phyloP scores from a whole-genome alignment of 805 yeast genomes.

The Saturnispora halmiae region DNA sequence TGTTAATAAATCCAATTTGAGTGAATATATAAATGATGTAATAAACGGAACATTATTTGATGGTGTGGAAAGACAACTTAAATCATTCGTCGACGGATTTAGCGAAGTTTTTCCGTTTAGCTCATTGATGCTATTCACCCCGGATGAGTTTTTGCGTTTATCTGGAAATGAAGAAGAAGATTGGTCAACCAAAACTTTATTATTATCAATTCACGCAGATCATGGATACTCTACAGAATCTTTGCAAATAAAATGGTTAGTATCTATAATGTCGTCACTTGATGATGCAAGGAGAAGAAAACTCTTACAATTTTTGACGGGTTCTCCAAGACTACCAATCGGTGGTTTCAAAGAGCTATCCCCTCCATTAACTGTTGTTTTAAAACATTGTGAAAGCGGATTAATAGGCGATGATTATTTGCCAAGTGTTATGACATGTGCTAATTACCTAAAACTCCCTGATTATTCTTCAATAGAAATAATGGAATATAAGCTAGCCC shows the following conservation, averaged over 20 bases:
- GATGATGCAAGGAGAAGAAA: slow-evolving; percentile 47
- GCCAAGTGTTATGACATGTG: slow-evolving; percentile 98
- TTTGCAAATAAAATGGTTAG: slow-evolving; percentile 45
- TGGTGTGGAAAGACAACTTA: slow-evolving; percentile 59
- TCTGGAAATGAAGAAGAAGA: slow-evolving; percentile 81
- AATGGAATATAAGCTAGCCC: slow-evolving; percentile 47
- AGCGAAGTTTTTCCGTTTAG: slow-evolving; percentile 72
- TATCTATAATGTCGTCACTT: slow-evolving; percentile 55
- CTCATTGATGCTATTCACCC: slow-evolving; percentile 61
- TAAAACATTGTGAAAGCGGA: slow-evolving; percentile 70
- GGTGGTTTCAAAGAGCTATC: slow-evolving; percentile 82
- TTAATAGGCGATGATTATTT: slow-evolving; percentile 65
- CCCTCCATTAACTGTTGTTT: slow-evolving; percentile 82
- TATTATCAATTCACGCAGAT: slow-evolving; percentile 63
- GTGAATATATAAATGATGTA: slow-evolving; percentile 46
- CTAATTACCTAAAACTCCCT: slow-evolving; percentile 85
- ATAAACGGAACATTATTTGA: slow-evolving; percentile 48
- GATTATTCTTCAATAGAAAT: slow-evolving; percentile 58
- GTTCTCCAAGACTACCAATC: slow-evolving; percentile 85
- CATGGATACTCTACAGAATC: slow-evolving; percentile 83
- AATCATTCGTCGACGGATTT: slow-evolving; percentile 71
- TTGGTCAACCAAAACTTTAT: slow-evolving; percentile 63
- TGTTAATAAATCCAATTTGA: slow-evolving; percentile 47
- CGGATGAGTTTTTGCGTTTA: slow-evolving; percentile 60
- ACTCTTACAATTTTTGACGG: slow-evolving; percentile 83